A percentile compares a stretch with the other conserved stretches of the same genome.
Evolutionary conservation across 2,329 filamentous ascomycete genomes (phyloP).

Genomic region (Ophiostoma sp.): DNA sequence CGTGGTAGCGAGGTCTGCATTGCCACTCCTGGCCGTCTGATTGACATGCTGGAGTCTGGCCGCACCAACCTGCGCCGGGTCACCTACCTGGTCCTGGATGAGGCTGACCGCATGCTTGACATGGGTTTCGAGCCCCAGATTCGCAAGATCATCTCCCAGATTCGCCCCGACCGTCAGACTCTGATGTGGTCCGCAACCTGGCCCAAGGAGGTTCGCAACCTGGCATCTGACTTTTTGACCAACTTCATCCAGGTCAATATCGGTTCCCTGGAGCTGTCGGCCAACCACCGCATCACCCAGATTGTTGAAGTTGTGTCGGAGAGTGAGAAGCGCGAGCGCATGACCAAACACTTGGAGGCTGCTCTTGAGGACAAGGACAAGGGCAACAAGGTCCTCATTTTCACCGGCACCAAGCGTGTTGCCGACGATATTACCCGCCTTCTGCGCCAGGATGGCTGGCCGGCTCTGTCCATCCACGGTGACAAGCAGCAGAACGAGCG

Average conservation of each 20-base stretch:
- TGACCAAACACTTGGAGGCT: slow-evolving; percentile 96
- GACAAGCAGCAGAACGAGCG: slow-evolving; percentile 99
- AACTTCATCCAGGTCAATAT: slow-evolving; percentile 99
- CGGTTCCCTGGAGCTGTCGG: slow-evolving; percentile 88
- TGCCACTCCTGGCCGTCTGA: slow-evolving; percentile 92
- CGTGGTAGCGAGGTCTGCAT: slow-evolving; percentile 98
- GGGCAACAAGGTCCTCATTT: slow-evolving; percentile 95
- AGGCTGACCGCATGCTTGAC: slow-evolving; percentile 99
- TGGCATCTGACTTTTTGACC: slow-evolving; percentile 83
- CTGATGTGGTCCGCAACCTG: slow-evolving; percentile 99
- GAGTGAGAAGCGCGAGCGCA: slow-evolving; percentile 94
- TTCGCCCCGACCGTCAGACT: slow-evolving; percentile 95
- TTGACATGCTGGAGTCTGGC: slow-evolving; percentile 96
- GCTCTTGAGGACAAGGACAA: slow-evolving; percentile 92
- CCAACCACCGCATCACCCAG: slow-evolving; percentile 97
- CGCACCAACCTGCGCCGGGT: slow-evolving; percentile 98
- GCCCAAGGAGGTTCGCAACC: slow-evolving; percentile 94
- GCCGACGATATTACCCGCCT: slow-evolving; percentile 97
- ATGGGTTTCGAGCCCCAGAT: slow-evolving; percentile 99
- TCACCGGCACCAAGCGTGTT: slow-evolving; percentile 89
- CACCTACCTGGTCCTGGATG: slow-evolving; percentile 95
- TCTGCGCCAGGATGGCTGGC: slow-evolving; percentile 96
- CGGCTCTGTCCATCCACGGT: slow-evolving; percentile 94
- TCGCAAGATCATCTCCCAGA: slow-evolving; percentile 96
- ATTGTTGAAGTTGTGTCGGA: slow-evolving; percentile 94